Base-by-base conservation (phyloP, 2,329 filamentous ascomycete genomes). In the Septoria linicola region DNA sequence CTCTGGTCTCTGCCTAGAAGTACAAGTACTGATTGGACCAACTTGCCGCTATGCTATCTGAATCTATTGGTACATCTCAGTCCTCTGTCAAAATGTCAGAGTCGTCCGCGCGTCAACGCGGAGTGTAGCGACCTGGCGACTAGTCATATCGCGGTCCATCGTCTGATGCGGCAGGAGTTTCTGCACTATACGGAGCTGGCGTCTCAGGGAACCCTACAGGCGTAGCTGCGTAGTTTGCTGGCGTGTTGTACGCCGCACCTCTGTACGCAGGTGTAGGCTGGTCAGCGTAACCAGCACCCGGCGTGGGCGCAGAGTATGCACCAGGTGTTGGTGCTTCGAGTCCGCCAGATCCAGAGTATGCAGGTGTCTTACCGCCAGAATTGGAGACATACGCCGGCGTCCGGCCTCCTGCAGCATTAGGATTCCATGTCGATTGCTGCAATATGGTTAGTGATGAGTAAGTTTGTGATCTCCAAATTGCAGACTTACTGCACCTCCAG, bases 291-390 rank as follows among this genome's bases (percentile, higher is more conserved):
- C 59, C 51, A 57, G 51, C 51, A 4, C 71, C 70, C 17, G 72
- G 73, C 1, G 71, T 74, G 1, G 72, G 72, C 10, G 73, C 72
- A 32, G 68, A 68, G 63, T 71, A 72, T 42, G 65, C 70, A 31
- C 68, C 67, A 8, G 70, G 69, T 5, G 68, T 72, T 13, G 84
- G 85, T 3, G 84, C 85, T 61, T 92, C 88, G 60, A 87, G 89
- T 27, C 23, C 23, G 0, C 63, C 59, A 11, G 43, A 47, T 16
- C 63, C 66, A 19, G 54, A 44, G 66, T 87, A 90, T 1, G 82
- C 84, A 2, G 90, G 90, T 1, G 89, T 95, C 69, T 91, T 85
- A n/a, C 82, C 84, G 6, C 85, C 85, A 49, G 70, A 25, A 58
- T 70, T 36, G 80, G 77, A 39, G n/a, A 57, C 40, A 27, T 61